A percentile compares a stretch with the other conserved stretches of the same genome.
phyloP scores from a whole-genome alignment of 345 rosid genomes.

The Fremontodendron californicum region DNA sequence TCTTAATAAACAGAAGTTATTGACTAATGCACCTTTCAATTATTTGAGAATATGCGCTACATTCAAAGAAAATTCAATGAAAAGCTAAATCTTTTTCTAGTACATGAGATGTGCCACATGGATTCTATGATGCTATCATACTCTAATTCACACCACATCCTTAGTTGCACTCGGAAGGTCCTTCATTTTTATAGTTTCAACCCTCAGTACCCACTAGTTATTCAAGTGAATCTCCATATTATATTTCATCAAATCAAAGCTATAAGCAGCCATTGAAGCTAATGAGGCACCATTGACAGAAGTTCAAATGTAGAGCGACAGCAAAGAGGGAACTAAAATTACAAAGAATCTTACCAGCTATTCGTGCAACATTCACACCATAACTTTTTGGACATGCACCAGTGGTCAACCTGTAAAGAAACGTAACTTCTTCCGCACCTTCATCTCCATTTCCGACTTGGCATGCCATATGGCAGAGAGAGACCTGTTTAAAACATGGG shows the following conservation, averaged over 20 bases:
- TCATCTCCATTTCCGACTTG: constrained; percentile 64
- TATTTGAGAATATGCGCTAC: neutral
- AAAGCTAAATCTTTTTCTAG: neutral
- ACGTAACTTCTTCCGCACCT: constrained; percentile 82
- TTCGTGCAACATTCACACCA: constrained; percentile 93
- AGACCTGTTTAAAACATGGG: constrained; percentile 49
- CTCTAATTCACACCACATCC: neutral
- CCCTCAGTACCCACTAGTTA: neutral
- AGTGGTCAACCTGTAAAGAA: constrained; percentile 70
- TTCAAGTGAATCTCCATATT: neutral
- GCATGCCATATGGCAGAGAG: constrained; percentile 89
- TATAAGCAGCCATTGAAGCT: constrained; percentile 2
- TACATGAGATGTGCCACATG: neutral
- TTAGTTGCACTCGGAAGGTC: neutral
- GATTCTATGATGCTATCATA: neutral
- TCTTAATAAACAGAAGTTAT: neutral
- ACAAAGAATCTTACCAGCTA: constrained; percentile 60
- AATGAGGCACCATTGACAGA: neutral
- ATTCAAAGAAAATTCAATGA: neutral
- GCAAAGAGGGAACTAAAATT: neutral
- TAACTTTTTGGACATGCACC: constrained; percentile 98
- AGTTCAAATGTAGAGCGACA: neutral
- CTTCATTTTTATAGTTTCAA: neutral
- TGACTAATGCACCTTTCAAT: neutral
- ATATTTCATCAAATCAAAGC: neutral